Base-by-base conservation (phyloP, 2,329 filamentous ascomycete genomes). In the Elsinoe australis region DNA sequence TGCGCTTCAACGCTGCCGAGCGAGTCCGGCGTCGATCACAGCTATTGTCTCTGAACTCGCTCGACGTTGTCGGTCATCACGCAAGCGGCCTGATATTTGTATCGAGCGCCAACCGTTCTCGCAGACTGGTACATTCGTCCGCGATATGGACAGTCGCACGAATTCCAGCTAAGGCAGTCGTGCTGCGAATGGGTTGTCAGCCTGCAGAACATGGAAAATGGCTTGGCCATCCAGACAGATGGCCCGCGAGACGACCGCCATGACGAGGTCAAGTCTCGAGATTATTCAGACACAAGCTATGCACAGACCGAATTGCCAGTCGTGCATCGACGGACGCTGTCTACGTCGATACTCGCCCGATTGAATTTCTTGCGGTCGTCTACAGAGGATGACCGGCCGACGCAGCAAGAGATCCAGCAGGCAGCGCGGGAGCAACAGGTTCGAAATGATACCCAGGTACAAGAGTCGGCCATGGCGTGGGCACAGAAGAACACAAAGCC, bases 291-390 rank as follows among this genome's bases (percentile, higher is more conserved):
- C 6, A 19, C 26, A 9, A 44, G 21, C 14, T 44, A 32, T 12
- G 26, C 29, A 9, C 24, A 44, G 33, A 15, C 12, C 4, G 17
- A 34, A 8, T 42, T 26, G 22, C 47, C 41, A 35, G 46, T 21
- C 50, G 58, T 61, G 47, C 69, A 78, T 62, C 71, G 69, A 59
- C 71, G 78, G 61, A 79, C 68, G 57, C 66, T 76, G 44, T 83
- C 80, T 19, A 79, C 79, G 26, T 78, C 79, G 51, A 70, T 89
- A 34, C 68, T 90, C 22, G 82, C 82, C 32, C 78, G 76, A 54
- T 71, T 90, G 47, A 78, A 82, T 32, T 87, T 89, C 61, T 67
- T 89, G 53, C 78, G 80, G 38, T 64, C 67, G 49, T 64, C 64
- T 51, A 57, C 66, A 67, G 53, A 67, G 56, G 56, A 59, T 48